Conservation (phyloP, 2,329 filamentous ascomycete genomes). For the Venturiaceae sp. region DNA sequence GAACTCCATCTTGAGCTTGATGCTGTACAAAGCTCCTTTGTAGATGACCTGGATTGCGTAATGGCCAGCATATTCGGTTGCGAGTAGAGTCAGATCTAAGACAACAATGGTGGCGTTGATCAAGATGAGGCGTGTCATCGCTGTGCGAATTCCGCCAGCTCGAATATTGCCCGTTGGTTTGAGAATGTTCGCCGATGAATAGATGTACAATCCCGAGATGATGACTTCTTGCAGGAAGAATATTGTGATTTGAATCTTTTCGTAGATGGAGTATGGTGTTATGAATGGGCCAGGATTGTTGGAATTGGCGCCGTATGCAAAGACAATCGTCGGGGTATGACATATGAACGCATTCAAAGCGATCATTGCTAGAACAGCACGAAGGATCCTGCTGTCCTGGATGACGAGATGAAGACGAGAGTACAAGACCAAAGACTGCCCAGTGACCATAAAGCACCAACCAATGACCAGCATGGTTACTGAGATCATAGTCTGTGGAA, state of each 20-base stretch:
- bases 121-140: background rate
- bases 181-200: background rate
- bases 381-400: conserved; percentile 38
- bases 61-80: background rate
- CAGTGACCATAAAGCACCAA: conserved; percentile 52
- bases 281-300: conserved; percentile 22
- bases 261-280: conserved; percentile 30
- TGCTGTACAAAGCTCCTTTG: conserved; percentile 2
- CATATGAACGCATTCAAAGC: conserved; percentile 43
- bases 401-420: conserved; percentile 52
- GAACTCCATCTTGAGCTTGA: conserved; percentile 15
- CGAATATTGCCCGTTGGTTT: background rate
- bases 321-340: conserved; percentile 43
- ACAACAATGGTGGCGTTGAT: conserved; percentile 6
- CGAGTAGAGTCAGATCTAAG: conserved; percentile 2
- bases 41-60: conserved; percentile 6
- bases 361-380: conserved; percentile 47
- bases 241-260: conserved; percentile 34
- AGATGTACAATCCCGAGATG: conserved; percentile 17
- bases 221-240: conserved; percentile 31
- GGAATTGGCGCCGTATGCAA: conserved; percentile 44
- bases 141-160: background rate
- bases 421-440: conserved; percentile 52
- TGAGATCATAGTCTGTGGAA: conserved; percentile 16
- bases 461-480: conserved; percentile 40